Evolutionary conservation across 495 filamentous ascomycete species (phyloP).

Genomic region (Tuber brumale): DNA sequence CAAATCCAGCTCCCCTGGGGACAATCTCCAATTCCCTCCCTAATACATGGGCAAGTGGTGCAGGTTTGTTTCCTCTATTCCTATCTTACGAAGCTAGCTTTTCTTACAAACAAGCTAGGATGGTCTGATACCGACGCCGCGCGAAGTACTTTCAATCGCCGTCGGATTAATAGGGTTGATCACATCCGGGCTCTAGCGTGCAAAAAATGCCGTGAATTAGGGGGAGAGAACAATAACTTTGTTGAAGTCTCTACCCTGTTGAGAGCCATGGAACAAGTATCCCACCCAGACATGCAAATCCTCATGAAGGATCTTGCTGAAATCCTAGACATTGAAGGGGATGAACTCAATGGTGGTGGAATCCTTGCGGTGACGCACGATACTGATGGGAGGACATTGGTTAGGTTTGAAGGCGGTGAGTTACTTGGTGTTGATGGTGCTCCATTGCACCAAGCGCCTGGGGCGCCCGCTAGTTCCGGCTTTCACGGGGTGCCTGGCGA

Average conservation of each 20-base stretch:
- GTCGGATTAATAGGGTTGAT: slow-evolving; percentile 32
- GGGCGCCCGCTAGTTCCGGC: slow-evolving; percentile 25
- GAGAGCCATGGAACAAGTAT: slow-evolving; percentile 57
- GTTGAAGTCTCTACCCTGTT: slow-evolving; percentile 62
- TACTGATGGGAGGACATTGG: slow-evolving; percentile 48
- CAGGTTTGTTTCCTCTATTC: slow-evolving; percentile 30
- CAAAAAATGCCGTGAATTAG: slow-evolving; percentile 35
- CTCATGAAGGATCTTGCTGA: slow-evolving; percentile 69
- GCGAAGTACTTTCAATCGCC: slow-evolving; percentile 39
- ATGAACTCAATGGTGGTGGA: slow-evolving; percentile 78
- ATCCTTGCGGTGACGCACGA: slow-evolving; percentile 61
- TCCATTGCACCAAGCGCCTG: slow-evolving; percentile 31
- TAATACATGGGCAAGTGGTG: slow-evolving; percentile 39
- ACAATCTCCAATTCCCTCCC: slow-evolving; percentile 38
- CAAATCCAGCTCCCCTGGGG: slow-evolving; percentile 37
- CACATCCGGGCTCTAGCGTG: slow-evolving; percentile 34
- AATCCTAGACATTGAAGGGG: slow-evolving; percentile 87
- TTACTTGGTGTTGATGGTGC: slow-evolving; percentile 18
- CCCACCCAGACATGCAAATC: slow-evolving; percentile 55
- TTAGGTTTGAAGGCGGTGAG: slow-evolving; percentile 45
- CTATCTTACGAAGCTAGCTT: not conserved
- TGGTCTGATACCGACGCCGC: slow-evolving; percentile 42
- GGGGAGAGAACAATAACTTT: slow-evolving; percentile 50
- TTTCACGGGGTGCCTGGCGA: slow-evolving; percentile 47
- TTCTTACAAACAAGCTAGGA: slow-evolving; percentile 26